Percentiles rank a stretch among this genome's conserved stretches.
phyloP scores from a whole-genome alignment of 2,329 filamentous ascomycete species.

The Pyrenophora teres region DNA sequence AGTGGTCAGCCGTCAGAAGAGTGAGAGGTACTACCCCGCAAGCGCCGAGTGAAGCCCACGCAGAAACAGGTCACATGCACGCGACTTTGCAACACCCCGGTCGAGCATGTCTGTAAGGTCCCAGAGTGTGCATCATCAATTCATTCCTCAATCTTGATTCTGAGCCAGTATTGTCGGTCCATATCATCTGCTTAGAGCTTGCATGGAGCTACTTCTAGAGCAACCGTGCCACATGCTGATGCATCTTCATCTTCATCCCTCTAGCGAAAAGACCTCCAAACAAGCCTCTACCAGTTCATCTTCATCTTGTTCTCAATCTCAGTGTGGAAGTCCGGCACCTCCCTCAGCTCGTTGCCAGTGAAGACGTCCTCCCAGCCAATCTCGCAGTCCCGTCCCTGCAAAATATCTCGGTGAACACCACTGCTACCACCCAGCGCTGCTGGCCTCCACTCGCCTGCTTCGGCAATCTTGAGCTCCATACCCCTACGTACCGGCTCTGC shows the following conservation, averaged over 20 bases:
- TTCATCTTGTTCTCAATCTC: conserved; percentile 93
- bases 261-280: background rate
- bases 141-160: conserved; percentile 1
- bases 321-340: conserved; percentile 75
- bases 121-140: conserved; percentile 1
- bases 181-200: background rate
- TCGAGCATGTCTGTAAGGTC: background rate
- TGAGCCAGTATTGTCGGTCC: background rate
- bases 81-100: background rate
- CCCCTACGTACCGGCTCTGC: conserved; percentile 88
- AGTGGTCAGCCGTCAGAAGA: no score
- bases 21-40: no score
- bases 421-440: conserved; percentile 67
- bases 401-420: conserved; percentile 85
- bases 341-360: conserved; percentile 72
- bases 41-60: no score
- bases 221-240: background rate
- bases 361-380: conserved; percentile 95
- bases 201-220: background rate
- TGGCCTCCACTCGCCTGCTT: conserved; percentile 79
- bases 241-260: background rate
- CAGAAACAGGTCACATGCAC: background rate
- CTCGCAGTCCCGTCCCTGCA: conserved; percentile 76
- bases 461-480: conserved; percentile 92
- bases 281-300: conserved; percentile 63